A percentile compares a stretch with the other conserved stretches of the same genome.
Conservation (phyloP, 805 yeast species). For the Metschnikowia henanensis region DNA sequence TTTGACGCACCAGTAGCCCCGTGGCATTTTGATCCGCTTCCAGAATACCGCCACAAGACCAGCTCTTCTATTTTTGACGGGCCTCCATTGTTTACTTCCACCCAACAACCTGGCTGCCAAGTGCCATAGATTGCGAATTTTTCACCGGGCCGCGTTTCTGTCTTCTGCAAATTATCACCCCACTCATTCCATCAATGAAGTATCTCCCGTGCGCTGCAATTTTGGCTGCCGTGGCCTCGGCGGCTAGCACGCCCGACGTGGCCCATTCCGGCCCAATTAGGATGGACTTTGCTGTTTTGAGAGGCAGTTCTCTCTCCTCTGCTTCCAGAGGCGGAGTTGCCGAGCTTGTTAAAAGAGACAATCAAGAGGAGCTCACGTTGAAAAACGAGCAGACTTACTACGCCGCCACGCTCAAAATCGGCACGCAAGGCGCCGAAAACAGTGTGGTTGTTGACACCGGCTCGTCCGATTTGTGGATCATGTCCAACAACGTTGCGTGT, state of each 20-base stretch:
- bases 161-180: not conserved
- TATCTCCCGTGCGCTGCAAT: constrained; percentile 4
- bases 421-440: constrained; percentile 17
- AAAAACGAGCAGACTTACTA: constrained; percentile 14
- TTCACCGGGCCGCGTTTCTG: not conserved
- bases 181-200: not conserved
- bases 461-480: constrained; percentile 45
- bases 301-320: constrained; percentile 10
- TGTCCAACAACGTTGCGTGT: constrained; percentile 20
- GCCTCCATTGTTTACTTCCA: not conserved
- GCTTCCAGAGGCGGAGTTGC: constrained; percentile 4
- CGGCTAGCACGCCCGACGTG: constrained; percentile 6
- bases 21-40: not conserved
- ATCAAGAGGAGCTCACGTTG: constrained; percentile 8
- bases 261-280: constrained; percentile 2
- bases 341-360: constrained; percentile 7
- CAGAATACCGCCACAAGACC: not conserved
- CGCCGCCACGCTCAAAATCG: constrained; percentile 14
- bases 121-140: not conserved
- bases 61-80: not conserved
- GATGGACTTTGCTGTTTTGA: constrained; percentile 14
- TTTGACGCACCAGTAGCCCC: no score
- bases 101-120: not conserved
- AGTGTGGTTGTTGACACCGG: constrained; percentile 45
- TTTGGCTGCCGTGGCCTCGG: constrained; percentile 8